Percentiles rank a stretch among this genome's conserved stretches.
Evolutionary conservation across 1,284 basidiomycete species (phyloP).

Genomic region (Fistulinella staudtii): DNA sequence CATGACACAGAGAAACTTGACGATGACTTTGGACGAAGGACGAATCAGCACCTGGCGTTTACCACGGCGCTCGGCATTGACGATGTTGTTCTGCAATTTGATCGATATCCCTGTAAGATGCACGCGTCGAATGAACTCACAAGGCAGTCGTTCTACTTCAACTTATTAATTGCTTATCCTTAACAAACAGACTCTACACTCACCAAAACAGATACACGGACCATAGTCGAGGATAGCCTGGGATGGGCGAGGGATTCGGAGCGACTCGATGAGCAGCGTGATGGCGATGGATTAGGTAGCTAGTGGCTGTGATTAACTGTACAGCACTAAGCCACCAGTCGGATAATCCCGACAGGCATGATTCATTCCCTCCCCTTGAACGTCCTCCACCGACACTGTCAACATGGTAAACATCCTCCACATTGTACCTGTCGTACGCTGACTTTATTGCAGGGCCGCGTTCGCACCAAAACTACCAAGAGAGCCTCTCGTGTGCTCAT

Average conservation of each 20-base stretch:
- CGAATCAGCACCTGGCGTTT: constrained; percentile 97
- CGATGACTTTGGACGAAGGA: constrained; percentile 93
- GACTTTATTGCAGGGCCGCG: constrained; percentile 73
- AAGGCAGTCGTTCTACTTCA: constrained; percentile 77
- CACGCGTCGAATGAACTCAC: constrained; percentile 35
- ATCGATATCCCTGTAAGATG: background rate
- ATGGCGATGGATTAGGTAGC: too few relatives aligned
- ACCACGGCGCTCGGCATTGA: constrained; percentile 97
- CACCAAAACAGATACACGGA: constrained; percentile 81
- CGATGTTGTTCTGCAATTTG: constrained; percentile 80
- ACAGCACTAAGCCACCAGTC: constrained; percentile 32
- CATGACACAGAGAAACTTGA: constrained; percentile 96
- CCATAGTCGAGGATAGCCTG: constrained; percentile 47
- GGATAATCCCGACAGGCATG: constrained; percentile 19
- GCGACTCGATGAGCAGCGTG: too few relatives aligned
- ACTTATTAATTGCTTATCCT: too few relatives aligned
- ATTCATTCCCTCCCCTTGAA: background rate
- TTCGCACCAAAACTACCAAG: constrained; percentile 99
- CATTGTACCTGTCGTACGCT: background rate
- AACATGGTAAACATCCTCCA: constrained; percentile 42
- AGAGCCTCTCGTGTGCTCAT: constrained; percentile 98
- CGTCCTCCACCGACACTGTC: constrained; percentile 25
- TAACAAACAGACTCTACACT: constrained; percentile 37
- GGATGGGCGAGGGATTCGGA: constrained; percentile 1
- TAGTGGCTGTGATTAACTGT: constrained; percentile 30